Evolutionary conservation across 108 stramenopile genomes (phyloP), one percentile per base, ranked within the genome.

Genomic region (Skeletonema tropicum): DNA sequence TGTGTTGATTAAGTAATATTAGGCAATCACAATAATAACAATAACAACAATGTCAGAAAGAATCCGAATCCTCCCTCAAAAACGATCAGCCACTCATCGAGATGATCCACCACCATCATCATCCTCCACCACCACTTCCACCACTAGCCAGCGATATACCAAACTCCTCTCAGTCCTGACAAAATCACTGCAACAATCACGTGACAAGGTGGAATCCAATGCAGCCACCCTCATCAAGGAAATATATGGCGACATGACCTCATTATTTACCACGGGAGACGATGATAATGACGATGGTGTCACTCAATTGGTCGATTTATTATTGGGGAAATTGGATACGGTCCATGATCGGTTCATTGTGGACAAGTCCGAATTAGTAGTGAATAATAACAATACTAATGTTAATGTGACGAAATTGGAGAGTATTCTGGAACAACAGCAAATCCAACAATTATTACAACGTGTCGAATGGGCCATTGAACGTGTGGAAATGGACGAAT

Each of bases 231-330:
- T 68, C 30, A 81, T 81, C 62, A 29, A 46, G 6, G 64, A 69
- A 15, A 33, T 59, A 29, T 81, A 81, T 45, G 80, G 80, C 6
- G 80, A 81, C 49, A 55, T 81, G 55, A 68, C 73, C 11, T 74
- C 80, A n/a, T 61, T 81, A 32, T 81, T 81, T 58, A 55, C 52
- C 5, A 55, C 23, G 59, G 61, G 48, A 21, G 58, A 77, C 10
- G 73, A 74, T 11, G 73, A 74, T 7, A 35, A 35, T 46, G 42
- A 31, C 17, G 45, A 62, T 31, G 80, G 80, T 8, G 61, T 81
- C 2, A 46, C 73, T 2, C 63, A 60, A 10, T 55, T 81, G 26
- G 68, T 69, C 1, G 66, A 68, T 38, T 52, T 81, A 25, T 31
- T 81, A 30, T 45, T 81, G 42, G 73, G 73, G 8, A 69, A 62